Evolutionary conservation across 2,329 filamentous ascomycete species (phyloP), one percentile per base, ranked within the genome.

Genomic region (Hansfordia pulvinata): DNA sequence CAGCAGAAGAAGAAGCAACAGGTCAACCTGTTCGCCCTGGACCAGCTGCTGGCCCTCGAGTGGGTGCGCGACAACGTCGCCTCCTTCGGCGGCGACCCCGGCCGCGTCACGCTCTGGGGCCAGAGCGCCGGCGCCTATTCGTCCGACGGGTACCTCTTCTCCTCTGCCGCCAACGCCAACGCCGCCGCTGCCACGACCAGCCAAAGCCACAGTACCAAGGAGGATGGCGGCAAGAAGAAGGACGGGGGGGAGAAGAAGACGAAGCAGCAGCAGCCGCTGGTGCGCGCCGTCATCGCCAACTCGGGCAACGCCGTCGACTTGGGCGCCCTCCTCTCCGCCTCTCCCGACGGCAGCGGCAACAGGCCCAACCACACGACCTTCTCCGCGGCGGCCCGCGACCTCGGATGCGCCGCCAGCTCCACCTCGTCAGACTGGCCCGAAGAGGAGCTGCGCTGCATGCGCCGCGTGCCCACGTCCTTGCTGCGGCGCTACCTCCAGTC

Each of bases 291-390:
- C 35, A 52, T 41, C 33, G 42, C 42, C 13, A 34, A 37, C 19
- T 38, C 39, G 15, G 50, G 51, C 29, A 52, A 41, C 36, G 43
- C 42, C 19, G 53, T 49, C 8, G 54, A 52, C 22, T 43, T 51
- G n/a, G n/a, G n/a, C n/a, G n/a, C n/a, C n/a, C n/a, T n/a, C n/a
- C n/a, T n/a, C n/a, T n/a, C 17, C 6, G 14, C 15, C 4, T 7
- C 21, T 8, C 14, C 14, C 14, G 15, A 6, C 12, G 23, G 23
- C 12, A 11, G 15, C 6, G 14, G n/a, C 14, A 48, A 43, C 6
- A 44, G 56, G 32, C 53, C 53, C 9, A 35, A 45, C 18, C 35
- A 37, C 18, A 25, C 29, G 10, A 40, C 36, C 25, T 47, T 47
- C 33, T 40, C 36, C 8, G 35, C 37, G 17, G 17, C 45, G 2